These are phyloP conservation scores for Tricladium varicosporioides DNA, from an alignment of 2,329 filamentous ascomycete genomes.

Conservation along the genomic window DNA sequence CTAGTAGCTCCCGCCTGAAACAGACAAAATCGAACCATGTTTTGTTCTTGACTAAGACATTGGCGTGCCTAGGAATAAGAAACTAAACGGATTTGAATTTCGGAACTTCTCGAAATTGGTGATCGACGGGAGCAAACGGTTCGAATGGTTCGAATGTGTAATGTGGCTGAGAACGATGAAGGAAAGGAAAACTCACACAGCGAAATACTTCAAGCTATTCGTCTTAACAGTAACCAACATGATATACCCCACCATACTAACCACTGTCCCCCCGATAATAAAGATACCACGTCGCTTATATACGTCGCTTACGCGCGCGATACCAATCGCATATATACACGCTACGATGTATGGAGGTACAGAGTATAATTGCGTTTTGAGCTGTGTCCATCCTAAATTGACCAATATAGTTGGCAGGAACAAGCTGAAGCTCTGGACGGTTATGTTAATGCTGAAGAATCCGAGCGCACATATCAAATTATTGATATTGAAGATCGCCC, in stretches of 20 bases:
- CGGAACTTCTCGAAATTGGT: no score
- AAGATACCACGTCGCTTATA: slow-evolving; percentile 43
- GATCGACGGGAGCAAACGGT: no score
- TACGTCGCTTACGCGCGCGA: slow-evolving; percentile 48
- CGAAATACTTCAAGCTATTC: slow-evolving; percentile 38
- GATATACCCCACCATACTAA: slow-evolving; percentile 36
- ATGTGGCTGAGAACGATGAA: no score
- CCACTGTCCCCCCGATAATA: slow-evolving; percentile 43
- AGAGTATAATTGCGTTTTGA: slow-evolving; percentile 44
- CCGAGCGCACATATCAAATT: slow-evolving; percentile 23
- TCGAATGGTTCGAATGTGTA: no score
- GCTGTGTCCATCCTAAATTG: slow-evolving; percentile 33
- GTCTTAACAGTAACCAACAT: slow-evolving; percentile 32
- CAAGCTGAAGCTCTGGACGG: slow-evolving; percentile 36
- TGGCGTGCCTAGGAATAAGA: no score
- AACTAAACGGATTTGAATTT: no score
- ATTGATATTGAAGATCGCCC: slow-evolving; percentile 36
- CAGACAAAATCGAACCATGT: no score
- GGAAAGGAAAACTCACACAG: slow-evolving; percentile 25
- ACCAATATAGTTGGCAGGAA: slow-evolving; percentile 51
- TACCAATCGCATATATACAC: slow-evolving; percentile 53
- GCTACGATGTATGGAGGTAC: slow-evolving; percentile 59
- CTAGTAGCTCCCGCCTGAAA: no score
- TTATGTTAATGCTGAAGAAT: slow-evolving; percentile 43
- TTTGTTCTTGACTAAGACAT: no score